Percentiles rank a stretch among this genome's conserved stretches.
Evolutionary conservation across 1,139 yeast genomes (phyloP).

Genomic region (Protomyces lactucae-debilis): DNA sequence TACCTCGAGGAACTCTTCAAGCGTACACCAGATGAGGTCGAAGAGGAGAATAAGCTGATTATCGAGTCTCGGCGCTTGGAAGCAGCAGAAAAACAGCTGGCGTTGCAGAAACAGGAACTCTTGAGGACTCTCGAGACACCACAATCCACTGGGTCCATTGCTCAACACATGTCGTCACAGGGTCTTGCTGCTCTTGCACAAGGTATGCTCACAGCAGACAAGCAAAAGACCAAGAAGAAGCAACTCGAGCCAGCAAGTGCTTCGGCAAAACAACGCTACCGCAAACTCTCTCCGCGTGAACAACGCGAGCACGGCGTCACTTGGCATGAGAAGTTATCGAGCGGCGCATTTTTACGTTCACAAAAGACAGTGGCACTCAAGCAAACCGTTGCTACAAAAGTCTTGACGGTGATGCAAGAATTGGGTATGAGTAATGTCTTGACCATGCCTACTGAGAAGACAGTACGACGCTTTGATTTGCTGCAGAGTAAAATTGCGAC

Average conservation of each 20-base stretch:
- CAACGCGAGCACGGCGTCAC: slow-evolving; percentile 81
- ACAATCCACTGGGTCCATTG: slow-evolving; percentile 67
- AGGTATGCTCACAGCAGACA: slow-evolving; percentile 72
- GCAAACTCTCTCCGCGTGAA: slow-evolving; percentile 64
- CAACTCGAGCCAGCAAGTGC: slow-evolving; percentile 30
- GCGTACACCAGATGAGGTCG: slow-evolving; percentile 92
- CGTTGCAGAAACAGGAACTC: slow-evolving; percentile 74
- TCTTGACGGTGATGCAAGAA: slow-evolving; percentile 68
- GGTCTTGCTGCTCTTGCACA: slow-evolving; percentile 84
- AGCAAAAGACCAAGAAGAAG: slow-evolving; percentile 53
- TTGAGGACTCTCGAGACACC: slow-evolving; percentile 83
- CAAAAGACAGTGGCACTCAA: slow-evolving; percentile 57
- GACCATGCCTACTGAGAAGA: slow-evolving; percentile 86
- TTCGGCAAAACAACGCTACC: slow-evolving; percentile 40
- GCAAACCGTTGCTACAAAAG: slow-evolving; percentile 72
- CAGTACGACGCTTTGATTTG: slow-evolving; percentile 74
- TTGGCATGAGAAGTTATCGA: slow-evolving; percentile 72
- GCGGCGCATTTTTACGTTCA: slow-evolving; percentile 79
- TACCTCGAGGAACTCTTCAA: slow-evolving; percentile 71
- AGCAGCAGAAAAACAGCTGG: slow-evolving; percentile 84
- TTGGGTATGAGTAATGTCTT: slow-evolving; percentile 65
- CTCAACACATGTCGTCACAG: slow-evolving; percentile 77
- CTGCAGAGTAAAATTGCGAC: slow-evolving; percentile 66
- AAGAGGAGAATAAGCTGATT: slow-evolving; percentile 92
- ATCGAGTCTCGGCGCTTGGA: slow-evolving; percentile 91